phyloP scores from a whole-genome alignment of 257 asterid genomes.

The Capsicum rhomboideum region DNA sequence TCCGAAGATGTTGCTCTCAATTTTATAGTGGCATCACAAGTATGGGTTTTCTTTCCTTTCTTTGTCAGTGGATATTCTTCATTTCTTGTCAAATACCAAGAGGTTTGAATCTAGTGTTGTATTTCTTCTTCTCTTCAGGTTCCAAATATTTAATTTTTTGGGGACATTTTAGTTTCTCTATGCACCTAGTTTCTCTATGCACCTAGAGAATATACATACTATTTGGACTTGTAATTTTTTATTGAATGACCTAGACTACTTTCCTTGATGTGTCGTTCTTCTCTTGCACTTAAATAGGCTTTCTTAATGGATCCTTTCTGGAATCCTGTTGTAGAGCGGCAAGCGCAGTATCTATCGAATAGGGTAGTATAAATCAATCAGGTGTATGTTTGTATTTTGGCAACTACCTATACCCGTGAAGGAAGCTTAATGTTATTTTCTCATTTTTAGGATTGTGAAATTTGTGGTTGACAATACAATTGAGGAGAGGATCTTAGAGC shows the following conservation, averaged over 20 bases:
- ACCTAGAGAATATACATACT: too few species aligned
- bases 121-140: background rate
- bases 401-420: background rate
- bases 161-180: too few species aligned
- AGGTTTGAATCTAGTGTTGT: background rate
- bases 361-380: constrained; percentile 73
- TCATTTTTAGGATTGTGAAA: constrained; percentile 55
- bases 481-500: constrained; percentile 75
- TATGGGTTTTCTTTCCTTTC: too few species aligned
- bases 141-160: too few species aligned
- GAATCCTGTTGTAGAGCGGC: constrained; percentile 88
- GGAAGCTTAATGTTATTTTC: background rate
- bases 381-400: constrained; percentile 19
- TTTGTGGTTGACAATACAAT: constrained; percentile 66
- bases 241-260: too few species aligned
- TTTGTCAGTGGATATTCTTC: too few species aligned
- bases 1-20: constrained; percentile 91
- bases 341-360: constrained; percentile 92
- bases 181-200: too few species aligned
- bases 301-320: constrained; percentile 98
- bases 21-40: constrained; percentile 15
- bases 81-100: too few species aligned
- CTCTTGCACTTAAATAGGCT: constrained; percentile 27
- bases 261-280: background rate
- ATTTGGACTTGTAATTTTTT: background rate